Evolutionary conservation across 768 basidiomycete genomes (phyloP).

Genomic region (Boletus sensibilis): DNA sequence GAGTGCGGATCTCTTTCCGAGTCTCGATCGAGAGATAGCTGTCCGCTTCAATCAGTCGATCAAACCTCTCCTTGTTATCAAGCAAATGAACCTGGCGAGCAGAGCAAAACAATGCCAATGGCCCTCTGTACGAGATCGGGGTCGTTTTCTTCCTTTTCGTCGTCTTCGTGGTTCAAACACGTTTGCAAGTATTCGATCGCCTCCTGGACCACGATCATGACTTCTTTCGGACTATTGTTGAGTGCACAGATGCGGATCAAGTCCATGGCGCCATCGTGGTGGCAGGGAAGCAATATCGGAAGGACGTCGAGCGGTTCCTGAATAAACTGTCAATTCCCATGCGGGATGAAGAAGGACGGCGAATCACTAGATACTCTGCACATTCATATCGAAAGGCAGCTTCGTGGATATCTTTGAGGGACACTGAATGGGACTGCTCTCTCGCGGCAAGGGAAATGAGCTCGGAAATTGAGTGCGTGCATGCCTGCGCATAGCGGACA

Average conservation of each 20-base stretch:
- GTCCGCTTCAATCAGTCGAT: background rate
- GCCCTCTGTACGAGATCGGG: slow-evolving; percentile 7
- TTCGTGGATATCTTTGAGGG: slow-evolving; percentile 21
- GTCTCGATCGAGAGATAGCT: slow-evolving; percentile 28
- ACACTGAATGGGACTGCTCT: background rate
- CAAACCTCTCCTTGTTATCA: background rate
- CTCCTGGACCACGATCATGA: slow-evolving; percentile 42
- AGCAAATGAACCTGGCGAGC: slow-evolving; percentile 19
- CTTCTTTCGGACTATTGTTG: slow-evolving; percentile 40
- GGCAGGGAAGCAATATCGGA: slow-evolving; percentile 35
- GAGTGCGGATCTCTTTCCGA: slow-evolving; percentile 24
- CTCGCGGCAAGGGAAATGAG: slow-evolving; percentile 19
- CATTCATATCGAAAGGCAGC: slow-evolving; percentile 15
- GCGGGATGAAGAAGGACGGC: background rate
- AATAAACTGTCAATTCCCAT: background rate
- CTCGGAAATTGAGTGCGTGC: slow-evolving; percentile 13
- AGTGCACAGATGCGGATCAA: slow-evolving; percentile 35
- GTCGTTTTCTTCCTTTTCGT: slow-evolving; percentile 16
- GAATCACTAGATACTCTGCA: slow-evolving; percentile 19
- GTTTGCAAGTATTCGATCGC: slow-evolving; percentile 33
- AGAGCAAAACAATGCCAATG: slow-evolving; percentile 20
- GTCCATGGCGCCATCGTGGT: slow-evolving; percentile 28
- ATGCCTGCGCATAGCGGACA: slow-evolving; percentile 15
- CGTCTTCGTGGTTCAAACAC: slow-evolving; percentile 14
- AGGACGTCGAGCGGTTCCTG: slow-evolving; percentile 44